Percentiles rank a stretch among this genome's conserved stretches.
These are phyloP conservation scores for Phytophthora chlamydospora DNA, from an alignment of 352 stramenopile genomes.

Conservation along the genomic window DNA sequence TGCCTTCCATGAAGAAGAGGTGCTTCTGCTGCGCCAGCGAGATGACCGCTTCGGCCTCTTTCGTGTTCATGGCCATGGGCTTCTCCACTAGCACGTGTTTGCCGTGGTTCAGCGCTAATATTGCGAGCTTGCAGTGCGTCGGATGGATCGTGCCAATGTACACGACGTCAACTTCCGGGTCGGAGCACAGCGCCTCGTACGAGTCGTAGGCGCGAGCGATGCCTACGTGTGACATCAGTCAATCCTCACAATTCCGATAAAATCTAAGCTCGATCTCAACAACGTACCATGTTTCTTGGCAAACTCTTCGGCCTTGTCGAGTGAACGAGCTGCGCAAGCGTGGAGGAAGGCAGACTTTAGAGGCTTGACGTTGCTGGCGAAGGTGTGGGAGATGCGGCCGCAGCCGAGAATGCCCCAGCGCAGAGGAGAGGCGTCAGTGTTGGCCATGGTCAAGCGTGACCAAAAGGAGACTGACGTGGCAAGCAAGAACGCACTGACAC, in stretches of 20 bases:
- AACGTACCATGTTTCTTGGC: constrained; percentile 42
- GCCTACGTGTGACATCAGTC: constrained; percentile 24
- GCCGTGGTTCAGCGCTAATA: constrained; percentile 71
- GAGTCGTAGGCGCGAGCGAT: constrained; percentile 71
- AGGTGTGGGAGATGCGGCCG: constrained; percentile 67
- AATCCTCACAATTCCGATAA: constrained; percentile 15
- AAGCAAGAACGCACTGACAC: no score
- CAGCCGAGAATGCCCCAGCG: constrained; percentile 72
- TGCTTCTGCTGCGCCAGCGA: constrained; percentile 60
- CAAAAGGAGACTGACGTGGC: no score
- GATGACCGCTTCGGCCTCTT: constrained; percentile 74
- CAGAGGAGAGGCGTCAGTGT: constrained; percentile 22
- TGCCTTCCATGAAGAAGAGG: constrained; percentile 82
- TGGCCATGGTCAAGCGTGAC: constrained; percentile 6
- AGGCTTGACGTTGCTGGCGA: constrained; percentile 49
- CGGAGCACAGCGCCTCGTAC: constrained; percentile 83
- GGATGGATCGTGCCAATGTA: constrained; percentile 91
- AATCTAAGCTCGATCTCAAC: background rate
- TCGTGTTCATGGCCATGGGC: constrained; percentile 86
- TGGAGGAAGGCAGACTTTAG: constrained; percentile 30
- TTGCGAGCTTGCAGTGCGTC: constrained; percentile 74
- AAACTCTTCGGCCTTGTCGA: constrained; percentile 53
- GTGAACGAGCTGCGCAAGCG: constrained; percentile 55
- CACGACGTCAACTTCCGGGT: constrained; percentile 85
- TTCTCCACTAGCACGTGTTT: constrained; percentile 95